Base-by-base conservation (phyloP, 225 moss, liverwort and hornwort genomes). In the Polytrichum commune region DNA sequence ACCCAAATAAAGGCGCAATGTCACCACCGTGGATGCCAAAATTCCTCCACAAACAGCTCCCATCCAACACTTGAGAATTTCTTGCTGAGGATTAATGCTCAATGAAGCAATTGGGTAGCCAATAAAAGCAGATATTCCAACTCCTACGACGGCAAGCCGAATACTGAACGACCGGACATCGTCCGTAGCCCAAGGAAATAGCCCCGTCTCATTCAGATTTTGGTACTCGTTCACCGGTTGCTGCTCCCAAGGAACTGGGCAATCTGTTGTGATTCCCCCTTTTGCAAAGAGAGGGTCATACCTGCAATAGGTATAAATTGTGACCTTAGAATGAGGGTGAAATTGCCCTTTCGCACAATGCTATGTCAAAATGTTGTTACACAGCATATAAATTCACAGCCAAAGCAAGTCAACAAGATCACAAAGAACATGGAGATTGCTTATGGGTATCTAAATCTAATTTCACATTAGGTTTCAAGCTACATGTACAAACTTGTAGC, bases 211-310 rank as follows among this genome's bases (percentile, higher is more conserved):
- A 69, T 92, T 92, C 71, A 97, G 71, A 71, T 82, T 83, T 78
- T 92, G 90, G 76, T 93, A 97, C 68, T 97, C 96, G 63, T 97
- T 94, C 79, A 97, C 96, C 4, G 96, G 96, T 64, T 97, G 96
- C 79, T 97, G 96, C 77, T 97, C 96, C 80, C 88, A 86, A 10
- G 96, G 96, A 53, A 97, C 96, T 24, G 88, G 93, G 63, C 96
- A 97, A n/a, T 94, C 94, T 61, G 87, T 77, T 57, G 86, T 82
- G 55, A 72, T 90, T 66, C 82, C 86, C 18, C 93, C 96, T 66
- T 93, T 88, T 0, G 92, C 90, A 74, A 89, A 97, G 73, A 89
- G 78, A 20, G 89, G 89, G 26, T 89, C 89, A 38, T 77, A 87
- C 73, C 87, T 87, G 87, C 75, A 79, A 53, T 38, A 3, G 38